Conservation (phyloP, 805 yeast genomes). For the Schizosaccharomyces lindneri region DNA sequence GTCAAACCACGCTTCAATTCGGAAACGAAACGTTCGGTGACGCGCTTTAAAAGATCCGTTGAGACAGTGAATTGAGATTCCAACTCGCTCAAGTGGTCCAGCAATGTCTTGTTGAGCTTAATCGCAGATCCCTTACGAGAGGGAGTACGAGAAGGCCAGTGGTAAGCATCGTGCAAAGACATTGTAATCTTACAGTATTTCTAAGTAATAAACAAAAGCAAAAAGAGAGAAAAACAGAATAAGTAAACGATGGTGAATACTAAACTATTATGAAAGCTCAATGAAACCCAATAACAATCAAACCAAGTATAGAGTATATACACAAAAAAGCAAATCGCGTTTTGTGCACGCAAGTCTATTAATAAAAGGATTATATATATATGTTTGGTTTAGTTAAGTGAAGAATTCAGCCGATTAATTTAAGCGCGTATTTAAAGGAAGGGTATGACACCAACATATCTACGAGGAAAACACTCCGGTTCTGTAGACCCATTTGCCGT, state of each 20-base stretch:
- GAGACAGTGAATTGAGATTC: slow-evolving; percentile 41
- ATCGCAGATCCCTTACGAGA: slow-evolving; percentile 26
- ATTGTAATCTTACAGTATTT: neutral
- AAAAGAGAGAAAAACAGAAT: neutral
- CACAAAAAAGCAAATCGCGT: too few species aligned
- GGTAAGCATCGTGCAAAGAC: neutral
- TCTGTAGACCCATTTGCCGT: too few species aligned
- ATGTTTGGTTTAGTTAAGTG: too few species aligned
- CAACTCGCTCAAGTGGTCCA: slow-evolving; percentile 30
- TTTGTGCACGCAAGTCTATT: too few species aligned
- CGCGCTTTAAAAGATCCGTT: slow-evolving; percentile 31
- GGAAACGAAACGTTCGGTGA: slow-evolving; percentile 48
- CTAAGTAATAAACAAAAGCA: neutral
- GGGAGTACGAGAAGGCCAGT: neutral
- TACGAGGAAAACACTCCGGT: too few species aligned
- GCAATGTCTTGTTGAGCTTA: slow-evolving; percentile 40
- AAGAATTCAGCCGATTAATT: too few species aligned
- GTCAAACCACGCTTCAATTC: slow-evolving; percentile 30
- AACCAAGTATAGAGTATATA: too few species aligned
- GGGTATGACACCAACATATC: too few species aligned
- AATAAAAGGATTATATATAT: too few species aligned
- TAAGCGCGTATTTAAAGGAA: too few species aligned
- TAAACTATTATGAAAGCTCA: neutral
- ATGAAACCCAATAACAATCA: neutral
- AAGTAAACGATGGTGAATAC: neutral